phyloP scores from a whole-genome alignment of 345 rosid species.

The Brassica juncea region DNA sequence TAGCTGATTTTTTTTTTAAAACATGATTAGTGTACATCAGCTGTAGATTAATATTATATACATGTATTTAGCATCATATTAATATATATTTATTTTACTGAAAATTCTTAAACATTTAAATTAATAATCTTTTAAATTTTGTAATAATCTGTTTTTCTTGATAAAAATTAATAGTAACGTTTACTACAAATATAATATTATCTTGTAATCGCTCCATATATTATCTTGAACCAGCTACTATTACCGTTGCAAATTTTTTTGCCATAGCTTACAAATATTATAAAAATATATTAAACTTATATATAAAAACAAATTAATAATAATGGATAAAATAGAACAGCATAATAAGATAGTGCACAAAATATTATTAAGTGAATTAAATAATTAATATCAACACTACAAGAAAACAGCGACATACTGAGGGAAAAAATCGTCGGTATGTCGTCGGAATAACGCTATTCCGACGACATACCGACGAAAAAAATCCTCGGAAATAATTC shows the following conservation, averaged over 20 bases:
- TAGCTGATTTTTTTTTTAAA: too few relatives aligned
- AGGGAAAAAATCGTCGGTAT: not conserved
- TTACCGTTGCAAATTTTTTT: too few relatives aligned
- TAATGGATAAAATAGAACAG: not conserved
- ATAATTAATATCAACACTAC: not conserved
- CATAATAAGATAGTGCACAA: not conserved
- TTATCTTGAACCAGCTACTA: not conserved
- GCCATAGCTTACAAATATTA: not conserved
- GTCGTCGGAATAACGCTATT: too few relatives aligned
- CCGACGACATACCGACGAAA: too few relatives aligned
- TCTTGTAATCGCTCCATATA: too few relatives aligned
- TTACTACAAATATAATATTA: not conserved
- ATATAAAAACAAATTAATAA: not conserved
- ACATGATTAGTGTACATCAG: not conserved
- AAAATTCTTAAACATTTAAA: not conserved
- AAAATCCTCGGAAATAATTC: too few relatives aligned
- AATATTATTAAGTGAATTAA: not conserved
- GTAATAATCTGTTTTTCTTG: too few relatives aligned
- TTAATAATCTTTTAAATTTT: too few relatives aligned
- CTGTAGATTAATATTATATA: not conserved
- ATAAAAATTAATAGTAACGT: not conserved
- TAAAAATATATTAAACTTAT: not conserved
- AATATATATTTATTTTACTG: too few relatives aligned
- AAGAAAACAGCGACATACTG: not conserved
- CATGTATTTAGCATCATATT: not conserved